Conservation (phyloP, 495 filamentous ascomycete genomes). For the Bombardia bombarda region DNA sequence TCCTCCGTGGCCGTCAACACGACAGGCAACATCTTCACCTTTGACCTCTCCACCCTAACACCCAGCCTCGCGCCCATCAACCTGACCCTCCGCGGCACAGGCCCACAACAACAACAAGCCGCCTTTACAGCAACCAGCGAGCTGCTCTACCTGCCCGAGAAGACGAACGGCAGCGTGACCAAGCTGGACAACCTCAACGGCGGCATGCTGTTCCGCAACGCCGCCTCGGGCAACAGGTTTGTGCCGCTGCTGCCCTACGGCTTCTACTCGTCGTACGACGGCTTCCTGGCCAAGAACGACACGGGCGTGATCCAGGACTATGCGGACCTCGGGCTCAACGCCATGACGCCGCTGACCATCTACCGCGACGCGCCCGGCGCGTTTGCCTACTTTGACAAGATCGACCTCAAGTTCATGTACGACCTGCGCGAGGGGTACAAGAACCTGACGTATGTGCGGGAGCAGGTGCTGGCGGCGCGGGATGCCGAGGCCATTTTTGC, state of each 20-base stretch:
- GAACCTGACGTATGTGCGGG: conserved; percentile 43
- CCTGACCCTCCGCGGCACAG: conserved; percentile 29
- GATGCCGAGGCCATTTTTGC: conserved; percentile 48
- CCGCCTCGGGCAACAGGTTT: conserved; percentile 25
- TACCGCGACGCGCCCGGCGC: conserved; percentile 35
- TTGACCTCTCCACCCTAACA: conserved; percentile 36
- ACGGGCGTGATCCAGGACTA: conserved; percentile 36
- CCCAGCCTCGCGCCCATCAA: conserved; percentile 41
- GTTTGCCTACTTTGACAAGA: conserved; percentile 46
- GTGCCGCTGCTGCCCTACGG: conserved; percentile 53
- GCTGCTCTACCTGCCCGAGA: conserved; percentile 50
- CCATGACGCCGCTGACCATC: conserved; percentile 32
- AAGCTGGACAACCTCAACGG: conserved; percentile 56
- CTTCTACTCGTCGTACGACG: conserved; percentile 54
- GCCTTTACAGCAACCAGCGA: conserved; percentile 34
- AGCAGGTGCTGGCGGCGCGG: conserved; percentile 45
- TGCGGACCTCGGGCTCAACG: conserved; percentile 40
- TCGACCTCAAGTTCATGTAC: conserved; percentile 57
- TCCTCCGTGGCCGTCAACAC: conserved; percentile 36
- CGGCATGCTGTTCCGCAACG: conserved; percentile 38
- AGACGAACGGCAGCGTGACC: conserved; percentile 48
- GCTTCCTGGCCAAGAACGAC: conserved; percentile 39
- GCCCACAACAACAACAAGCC: conserved; percentile 25
- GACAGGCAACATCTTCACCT: conserved; percentile 36
- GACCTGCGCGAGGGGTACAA: conserved; percentile 55